Evolutionary conservation across 2,329 filamentous ascomycete species (phyloP), one percentile per base, ranked within the genome.

Genomic region (Nannizziopsis arthrosporioides): DNA sequence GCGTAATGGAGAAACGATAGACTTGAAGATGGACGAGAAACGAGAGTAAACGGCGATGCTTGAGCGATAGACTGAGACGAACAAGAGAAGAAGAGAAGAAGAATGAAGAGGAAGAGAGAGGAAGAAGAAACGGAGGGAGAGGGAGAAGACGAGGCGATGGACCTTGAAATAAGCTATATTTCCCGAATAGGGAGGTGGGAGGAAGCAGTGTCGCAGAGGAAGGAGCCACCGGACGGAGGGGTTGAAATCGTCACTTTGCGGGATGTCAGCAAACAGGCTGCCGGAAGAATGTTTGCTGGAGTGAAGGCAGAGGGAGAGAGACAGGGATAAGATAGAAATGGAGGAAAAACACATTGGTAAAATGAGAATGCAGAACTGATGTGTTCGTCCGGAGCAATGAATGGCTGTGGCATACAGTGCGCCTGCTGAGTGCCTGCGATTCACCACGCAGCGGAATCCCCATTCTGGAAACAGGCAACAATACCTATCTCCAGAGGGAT

Each of bases 41-140:
- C 32, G 49, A 52, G 52, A 53, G 49, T 51, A 52, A 51, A 56
- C 49, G 46, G 50, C 45, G 44, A 31, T 41, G 49, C 51, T 51
- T 49, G 10, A 27, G 45, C 27, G 38, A 42, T 47, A 38, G 5
- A 15, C 37, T 37, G 11, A 36, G 30, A 35, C 37, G 51, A 50
- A 51, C 57, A 55, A 53, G 52, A 51, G 40, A 42, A 51, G 27
- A 50, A 39, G 37, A 47, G 47, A 38, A 51, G 38, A 44, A 34
- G 27, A 38, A 30, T 11, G 32, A 42, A 48, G 38, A 44, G 11
- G 39, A 35, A n/a, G 32, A 17, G 17, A 36, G 31, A 22, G n/a
- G 17, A 49, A 36, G 18, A 47, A 22, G 39, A 35, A n/a, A 9
- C 10, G 2, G 34, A 44, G 11, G n/a, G 15, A 27, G 41, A 37